Percentiles rank a stretch among this genome's conserved stretches.
phyloP scores from a whole-genome alignment of 768 basidiomycete genomes.

The Daedaleopsis sinensis region DNA sequence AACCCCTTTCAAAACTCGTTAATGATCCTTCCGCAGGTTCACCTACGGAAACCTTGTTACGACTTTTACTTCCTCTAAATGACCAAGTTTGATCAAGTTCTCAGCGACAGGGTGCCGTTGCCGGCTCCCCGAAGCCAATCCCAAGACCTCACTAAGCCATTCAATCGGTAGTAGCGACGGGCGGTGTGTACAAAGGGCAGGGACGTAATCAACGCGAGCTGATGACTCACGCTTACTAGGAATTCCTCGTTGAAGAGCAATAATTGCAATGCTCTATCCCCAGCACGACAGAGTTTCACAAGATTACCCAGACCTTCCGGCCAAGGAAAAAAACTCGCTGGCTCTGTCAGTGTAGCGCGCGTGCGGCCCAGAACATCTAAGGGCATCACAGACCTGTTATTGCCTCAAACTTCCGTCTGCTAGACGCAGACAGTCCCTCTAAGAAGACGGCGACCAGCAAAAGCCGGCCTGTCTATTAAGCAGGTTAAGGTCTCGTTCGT shows the following conservation, averaged over 20 bases:
- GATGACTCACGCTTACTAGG: conserved; percentile 88
- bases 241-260: conserved; percentile 91
- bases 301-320: conserved; percentile 80
- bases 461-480: too few species aligned
- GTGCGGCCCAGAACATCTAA: conserved; percentile 90
- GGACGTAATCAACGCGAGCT: conserved; percentile 89
- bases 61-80: too few species aligned
- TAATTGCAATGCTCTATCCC: conserved; percentile 92
- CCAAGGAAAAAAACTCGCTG: conserved; percentile 80
- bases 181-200: conserved; percentile 91
- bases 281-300: conserved; percentile 81
- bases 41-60: too few species aligned
- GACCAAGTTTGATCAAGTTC: too few species aligned
- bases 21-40: too few species aligned
- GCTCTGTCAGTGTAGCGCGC: conserved; percentile 88
- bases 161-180: conserved; percentile 91
- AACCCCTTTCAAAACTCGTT: too few species aligned
- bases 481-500: too few species aligned
- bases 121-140: conserved; percentile 69
- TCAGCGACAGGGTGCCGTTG: conserved; percentile 52
- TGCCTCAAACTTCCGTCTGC: conserved; percentile 86
- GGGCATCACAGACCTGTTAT: conserved; percentile 92
- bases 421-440: conserved; percentile 84
- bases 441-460: conserved; percentile 56
- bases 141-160: conserved; percentile 87